These are phyloP conservation scores for Phialocephala subalpina DNA, from an alignment of 2,329 filamentous ascomycete species.

Conservation along the genomic window DNA sequence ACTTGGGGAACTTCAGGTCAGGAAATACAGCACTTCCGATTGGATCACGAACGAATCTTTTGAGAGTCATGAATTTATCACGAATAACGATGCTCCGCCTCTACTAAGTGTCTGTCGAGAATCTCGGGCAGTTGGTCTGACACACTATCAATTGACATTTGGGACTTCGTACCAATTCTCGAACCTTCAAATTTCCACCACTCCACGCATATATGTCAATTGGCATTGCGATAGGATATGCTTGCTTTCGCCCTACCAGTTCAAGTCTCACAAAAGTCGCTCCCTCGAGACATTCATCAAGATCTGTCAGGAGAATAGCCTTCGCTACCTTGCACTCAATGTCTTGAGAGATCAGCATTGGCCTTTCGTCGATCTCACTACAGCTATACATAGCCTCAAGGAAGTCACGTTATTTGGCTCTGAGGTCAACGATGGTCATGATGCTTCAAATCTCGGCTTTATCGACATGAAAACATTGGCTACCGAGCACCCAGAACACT, in stretches of 20 bases:
- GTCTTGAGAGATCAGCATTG: slow-evolving; percentile 13
- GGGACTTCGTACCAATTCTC: slow-evolving; percentile 7
- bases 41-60: not conserved
- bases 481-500: not conserved
- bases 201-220: slow-evolving; percentile 17
- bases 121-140: slow-evolving; percentile 8
- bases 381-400: not conserved
- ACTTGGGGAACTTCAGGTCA: not conserved
- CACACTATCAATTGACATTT: slow-evolving; percentile 10
- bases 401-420: slow-evolving; percentile 13
- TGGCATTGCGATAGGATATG: slow-evolving; percentile 15
- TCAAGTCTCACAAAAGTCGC: not conserved
- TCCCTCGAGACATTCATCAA: slow-evolving; percentile 1
- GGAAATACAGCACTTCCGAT: not conserved
- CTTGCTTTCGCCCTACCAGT: not conserved
- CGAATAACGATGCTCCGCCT: not conserved
- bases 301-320: not conserved
- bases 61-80: slow-evolving; percentile 6
- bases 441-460: slow-evolving; percentile 2
- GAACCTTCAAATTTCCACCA: slow-evolving; percentile 8
- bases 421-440: not conserved
- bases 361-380: slow-evolving; percentile 14
- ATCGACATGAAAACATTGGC: slow-evolving; percentile 1
- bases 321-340: slow-evolving; percentile 12
- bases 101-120: slow-evolving; percentile 9